phyloP scores from a whole-genome alignment of 2,329 filamentous ascomycete species.

The Penicillium verrucosum region DNA sequence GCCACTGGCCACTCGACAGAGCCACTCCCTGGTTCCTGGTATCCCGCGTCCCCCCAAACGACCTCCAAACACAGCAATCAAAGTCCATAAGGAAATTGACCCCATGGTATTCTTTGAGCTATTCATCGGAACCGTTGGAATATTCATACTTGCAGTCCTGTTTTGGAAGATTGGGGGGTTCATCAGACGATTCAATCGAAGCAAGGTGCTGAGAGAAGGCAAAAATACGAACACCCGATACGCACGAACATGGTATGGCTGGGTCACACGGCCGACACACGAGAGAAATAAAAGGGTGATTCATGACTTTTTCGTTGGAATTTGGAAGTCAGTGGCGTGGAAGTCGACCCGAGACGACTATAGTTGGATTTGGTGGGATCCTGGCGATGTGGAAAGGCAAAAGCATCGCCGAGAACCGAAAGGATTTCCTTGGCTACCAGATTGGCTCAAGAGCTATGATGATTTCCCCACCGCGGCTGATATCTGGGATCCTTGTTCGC shows the following conservation, averaged over 20 bases:
- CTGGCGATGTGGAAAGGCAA: conserved; percentile 25
- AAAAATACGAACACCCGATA: conserved; percentile 34
- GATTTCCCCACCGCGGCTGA: conserved; percentile 22
- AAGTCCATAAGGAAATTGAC: conserved; percentile 28
- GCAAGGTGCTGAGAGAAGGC: conserved; percentile 32
- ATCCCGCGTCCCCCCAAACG: conserved; percentile 27
- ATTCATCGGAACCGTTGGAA: conserved; percentile 36
- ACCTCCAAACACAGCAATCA: conserved; percentile 20
- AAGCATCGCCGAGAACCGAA: conserved; percentile 18
- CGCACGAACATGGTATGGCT: conserved; percentile 44
- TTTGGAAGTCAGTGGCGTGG: conserved; percentile 34
- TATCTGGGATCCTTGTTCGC: conserved; percentile 27
- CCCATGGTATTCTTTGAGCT: conserved; percentile 32
- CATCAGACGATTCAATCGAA: conserved; percentile 35
- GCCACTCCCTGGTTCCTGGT: conserved; percentile 22
- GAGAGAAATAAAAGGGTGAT: conserved; percentile 28
- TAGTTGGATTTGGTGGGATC: conserved; percentile 44
- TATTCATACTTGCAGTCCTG: conserved; percentile 38
- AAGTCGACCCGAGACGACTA: conserved; percentile 36
- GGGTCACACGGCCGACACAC: conserved; percentile 35
- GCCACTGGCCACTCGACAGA: conserved; percentile 27
- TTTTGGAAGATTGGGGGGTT: conserved; percentile 41
- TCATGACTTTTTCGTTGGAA: conserved; percentile 15
- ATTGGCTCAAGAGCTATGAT: conserved; percentile 28
- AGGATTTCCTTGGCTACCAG: conserved; percentile 24